Percentiles rank a stretch among this genome's conserved stretches.
Evolutionary conservation across 768 basidiomycete species (phyloP).

Genomic region (Leccinum arenicola): DNA sequence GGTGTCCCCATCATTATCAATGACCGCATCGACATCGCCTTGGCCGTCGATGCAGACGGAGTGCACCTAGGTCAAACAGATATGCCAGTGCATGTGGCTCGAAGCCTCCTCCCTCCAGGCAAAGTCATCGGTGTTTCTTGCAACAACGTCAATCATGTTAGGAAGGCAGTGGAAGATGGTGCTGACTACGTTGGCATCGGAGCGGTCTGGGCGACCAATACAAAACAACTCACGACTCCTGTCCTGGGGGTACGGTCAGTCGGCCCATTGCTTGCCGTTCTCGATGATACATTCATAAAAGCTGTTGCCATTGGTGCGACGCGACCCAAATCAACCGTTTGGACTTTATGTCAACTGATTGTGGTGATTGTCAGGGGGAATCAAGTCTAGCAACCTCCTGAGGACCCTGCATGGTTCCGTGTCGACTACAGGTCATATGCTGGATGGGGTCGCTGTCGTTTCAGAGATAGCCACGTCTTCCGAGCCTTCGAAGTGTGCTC

Average conservation of each 20-base stretch:
- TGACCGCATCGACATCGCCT: conserved; percentile 82
- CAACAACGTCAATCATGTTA: conserved; percentile 63
- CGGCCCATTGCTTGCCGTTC: conserved; percentile 57
- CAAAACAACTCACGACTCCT: conserved; percentile 67
- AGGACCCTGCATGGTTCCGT: conserved; percentile 72
- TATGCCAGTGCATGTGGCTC: conserved; percentile 67
- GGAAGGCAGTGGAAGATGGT: conserved; percentile 55
- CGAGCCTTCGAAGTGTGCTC: conserved; percentile 52
- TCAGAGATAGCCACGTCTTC: conserved; percentile 77
- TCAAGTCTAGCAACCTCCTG: conserved; percentile 75
- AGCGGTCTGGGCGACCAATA: conserved; percentile 75
- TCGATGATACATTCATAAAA: conserved; percentile 63
- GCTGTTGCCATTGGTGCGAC: conserved; percentile 82
- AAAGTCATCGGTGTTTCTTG: conserved; percentile 82
- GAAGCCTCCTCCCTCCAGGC: conserved; percentile 61
- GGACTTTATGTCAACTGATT: neutral
- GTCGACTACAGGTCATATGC: conserved; percentile 49
- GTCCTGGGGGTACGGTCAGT: conserved; percentile 73
- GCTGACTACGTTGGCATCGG: conserved; percentile 91
- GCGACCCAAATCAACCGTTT: neutral
- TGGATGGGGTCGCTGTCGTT: conserved; percentile 87
- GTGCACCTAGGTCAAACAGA: conserved; percentile 91
- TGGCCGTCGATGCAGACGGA: conserved; percentile 72
- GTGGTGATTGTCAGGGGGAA: conserved; percentile 60
- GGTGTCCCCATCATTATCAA: conserved; percentile 84